phyloP scores from a whole-genome alignment of 2,329 filamentous ascomycete species.

The Pestalotiopsis sp. region DNA sequence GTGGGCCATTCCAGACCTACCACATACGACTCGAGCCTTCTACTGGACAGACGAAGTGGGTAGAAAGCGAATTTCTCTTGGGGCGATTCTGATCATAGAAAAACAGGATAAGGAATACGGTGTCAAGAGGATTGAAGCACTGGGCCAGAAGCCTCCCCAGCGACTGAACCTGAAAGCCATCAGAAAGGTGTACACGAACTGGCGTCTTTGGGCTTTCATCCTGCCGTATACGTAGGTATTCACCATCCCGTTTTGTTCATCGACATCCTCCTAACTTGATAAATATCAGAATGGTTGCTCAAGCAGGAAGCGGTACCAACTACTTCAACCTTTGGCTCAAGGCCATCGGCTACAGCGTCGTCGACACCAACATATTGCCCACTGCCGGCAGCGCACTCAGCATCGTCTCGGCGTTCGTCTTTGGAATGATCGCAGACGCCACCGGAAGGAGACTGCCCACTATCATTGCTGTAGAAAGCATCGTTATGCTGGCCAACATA shows the following conservation, averaged over 20 bases:
- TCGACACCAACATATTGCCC: background rate
- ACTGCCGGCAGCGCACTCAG: slow-evolving; percentile 3
- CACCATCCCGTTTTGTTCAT: background rate
- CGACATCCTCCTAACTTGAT: background rate
- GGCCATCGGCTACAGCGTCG: slow-evolving; percentile 1
- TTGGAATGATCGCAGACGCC: background rate
- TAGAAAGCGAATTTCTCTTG: background rate
- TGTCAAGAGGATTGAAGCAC: background rate
- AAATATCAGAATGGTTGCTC: background rate
- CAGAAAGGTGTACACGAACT: background rate
- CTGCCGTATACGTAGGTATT: background rate
- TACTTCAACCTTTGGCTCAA: slow-evolving; percentile 5
- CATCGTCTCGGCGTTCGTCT: background rate
- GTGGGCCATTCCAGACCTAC: slow-evolving; percentile 3
- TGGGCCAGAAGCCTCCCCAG: background rate
- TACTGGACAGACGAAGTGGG: slow-evolving; percentile 3
- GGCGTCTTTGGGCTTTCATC: slow-evolving; percentile 1
- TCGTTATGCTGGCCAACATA: slow-evolving; percentile 8
- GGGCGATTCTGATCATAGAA: background rate
- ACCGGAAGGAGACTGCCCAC: background rate
- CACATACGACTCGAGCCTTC: slow-evolving; percentile 1
- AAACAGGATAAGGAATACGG: background rate
- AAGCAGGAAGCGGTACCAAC: background rate
- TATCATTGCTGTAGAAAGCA: background rate
- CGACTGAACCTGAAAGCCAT: background rate